Evolutionary conservation across 345 rosid species (phyloP), one percentile per base, ranked within the genome.

Genomic region (Durio zibethinus): DNA sequence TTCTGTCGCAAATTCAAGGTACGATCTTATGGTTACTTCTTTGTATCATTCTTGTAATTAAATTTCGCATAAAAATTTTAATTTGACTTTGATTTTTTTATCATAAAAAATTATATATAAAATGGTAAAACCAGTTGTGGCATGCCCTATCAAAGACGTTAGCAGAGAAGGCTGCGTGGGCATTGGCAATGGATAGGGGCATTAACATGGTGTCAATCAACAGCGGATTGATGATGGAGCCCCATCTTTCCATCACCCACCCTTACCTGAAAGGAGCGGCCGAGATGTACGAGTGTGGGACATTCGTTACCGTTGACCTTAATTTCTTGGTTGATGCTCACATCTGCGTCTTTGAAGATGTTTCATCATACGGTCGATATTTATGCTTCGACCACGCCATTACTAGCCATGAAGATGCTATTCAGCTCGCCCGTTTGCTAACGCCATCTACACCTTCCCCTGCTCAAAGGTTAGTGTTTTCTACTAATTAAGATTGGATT

Each of bases 111-210:
- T n/a, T n/a, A n/a, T n/a, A n/a, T 12, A 53, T n/a, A 20, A 50
- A 50, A 12, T 35, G 3, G 12, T 1, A 38, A 7, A 59, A 20
- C 1, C 89, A 91, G 95, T 66, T 91, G 33, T 89, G 95, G 95
- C 88, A 91, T 15, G 93, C 85, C 0, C 56, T 91, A 33, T 89
- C 95, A 1, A 91, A 91, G 80, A 84, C 95, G 1, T 67, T 85
- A 16, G 86, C 93, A 1, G 95, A 91, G 91, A 89, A 86, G 79
- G 78, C 93, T 11, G 89, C 95, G 4, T 91, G 95, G 95, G 93
- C 95, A 0, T 76, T 91, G 52, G 95, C 95, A 20, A 91, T 91
- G 95, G 95, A 91, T 73, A 80, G 95, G 43, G 90, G 84, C 3
- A 80, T 91, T 5, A 83, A 74, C 81, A 89, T 91, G 93, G 91